Evolutionary conservation across 345 rosid species (phyloP).

Genomic region (Salix dunnii): DNA sequence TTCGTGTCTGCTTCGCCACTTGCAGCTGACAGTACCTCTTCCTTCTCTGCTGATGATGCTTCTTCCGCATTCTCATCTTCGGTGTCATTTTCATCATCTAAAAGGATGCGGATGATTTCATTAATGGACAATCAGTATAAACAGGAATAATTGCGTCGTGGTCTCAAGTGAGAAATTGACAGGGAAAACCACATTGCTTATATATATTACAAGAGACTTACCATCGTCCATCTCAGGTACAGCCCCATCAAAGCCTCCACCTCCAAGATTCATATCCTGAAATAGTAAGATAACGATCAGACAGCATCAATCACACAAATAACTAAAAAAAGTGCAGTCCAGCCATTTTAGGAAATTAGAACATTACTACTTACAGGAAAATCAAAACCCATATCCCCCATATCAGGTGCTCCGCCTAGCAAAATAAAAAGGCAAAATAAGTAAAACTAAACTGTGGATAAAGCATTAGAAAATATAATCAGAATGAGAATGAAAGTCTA

Average conservation of each 20-base stretch:
- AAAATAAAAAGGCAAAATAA: not conserved
- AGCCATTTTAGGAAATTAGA: not conserved
- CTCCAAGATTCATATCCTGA: constrained; percentile 23
- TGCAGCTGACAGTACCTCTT: not conserved
- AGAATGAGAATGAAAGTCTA: not conserved
- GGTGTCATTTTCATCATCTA: constrained; percentile 34
- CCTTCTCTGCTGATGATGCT: not conserved
- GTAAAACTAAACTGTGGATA: constrained; percentile 3
- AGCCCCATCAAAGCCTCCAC: constrained; percentile 12
- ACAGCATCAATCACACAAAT: not conserved
- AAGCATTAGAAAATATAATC: not conserved
- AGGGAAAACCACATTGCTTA: not conserved
- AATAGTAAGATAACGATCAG: constrained; percentile 1
- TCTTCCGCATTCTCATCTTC: constrained; percentile 33
- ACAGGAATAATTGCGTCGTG: not conserved
- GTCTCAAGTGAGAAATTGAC: not conserved
- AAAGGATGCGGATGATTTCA: not conserved
- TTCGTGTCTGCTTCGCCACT: constrained; percentile 13
- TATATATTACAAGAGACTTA: constrained; percentile 4
- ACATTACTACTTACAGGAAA: constrained; percentile 33
- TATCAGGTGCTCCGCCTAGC: constrained; percentile 11
- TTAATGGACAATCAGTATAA: not conserved
- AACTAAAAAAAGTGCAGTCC: not conserved
- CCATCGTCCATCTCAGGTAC: constrained; percentile 23
- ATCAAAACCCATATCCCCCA: constrained; percentile 36